Evolutionary conservation across 2,329 filamentous ascomycete genomes (phyloP).

Genomic region (Epichloe uncinata): DNA sequence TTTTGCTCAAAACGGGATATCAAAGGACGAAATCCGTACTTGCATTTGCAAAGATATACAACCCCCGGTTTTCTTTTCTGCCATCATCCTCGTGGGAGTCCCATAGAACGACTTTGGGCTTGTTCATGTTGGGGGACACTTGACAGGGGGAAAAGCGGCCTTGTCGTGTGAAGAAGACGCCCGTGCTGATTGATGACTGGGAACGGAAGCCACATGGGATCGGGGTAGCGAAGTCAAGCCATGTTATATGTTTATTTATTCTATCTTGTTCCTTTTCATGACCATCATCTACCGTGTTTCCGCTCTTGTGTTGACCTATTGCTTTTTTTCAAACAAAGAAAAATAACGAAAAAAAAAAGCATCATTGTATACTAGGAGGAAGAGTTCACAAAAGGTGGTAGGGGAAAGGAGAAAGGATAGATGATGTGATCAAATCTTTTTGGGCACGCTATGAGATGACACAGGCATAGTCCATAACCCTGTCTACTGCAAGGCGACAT

Average conservation of each 20-base stretch:
- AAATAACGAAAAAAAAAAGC: background rate
- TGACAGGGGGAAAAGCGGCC: background rate
- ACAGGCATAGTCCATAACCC: background rate
- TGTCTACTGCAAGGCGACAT: background rate
- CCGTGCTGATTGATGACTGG: background rate
- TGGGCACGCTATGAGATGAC: background rate
- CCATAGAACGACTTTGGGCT: background rate
- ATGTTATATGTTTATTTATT: background rate
- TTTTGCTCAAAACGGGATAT: background rate
- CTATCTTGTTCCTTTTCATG: background rate
- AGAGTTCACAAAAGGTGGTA: background rate
- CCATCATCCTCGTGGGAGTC: background rate
- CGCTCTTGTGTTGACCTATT: background rate
- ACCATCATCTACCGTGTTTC: background rate
- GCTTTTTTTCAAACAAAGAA: background rate
- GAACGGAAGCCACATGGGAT: background rate
- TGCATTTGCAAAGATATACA: background rate
- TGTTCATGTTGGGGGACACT: conserved; percentile 5
- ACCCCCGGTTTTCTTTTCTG: background rate
- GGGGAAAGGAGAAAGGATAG: background rate
- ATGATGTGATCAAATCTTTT: background rate
- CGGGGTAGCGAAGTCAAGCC: background rate
- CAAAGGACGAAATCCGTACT: background rate
- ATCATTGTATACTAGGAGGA: conserved; percentile 1
- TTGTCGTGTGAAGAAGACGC: background rate